A percentile compares a stretch with the other conserved stretches of the same genome.
Evolutionary conservation across 331 rosid species (phyloP).

Genomic region (Cydonia oblonga): DNA sequence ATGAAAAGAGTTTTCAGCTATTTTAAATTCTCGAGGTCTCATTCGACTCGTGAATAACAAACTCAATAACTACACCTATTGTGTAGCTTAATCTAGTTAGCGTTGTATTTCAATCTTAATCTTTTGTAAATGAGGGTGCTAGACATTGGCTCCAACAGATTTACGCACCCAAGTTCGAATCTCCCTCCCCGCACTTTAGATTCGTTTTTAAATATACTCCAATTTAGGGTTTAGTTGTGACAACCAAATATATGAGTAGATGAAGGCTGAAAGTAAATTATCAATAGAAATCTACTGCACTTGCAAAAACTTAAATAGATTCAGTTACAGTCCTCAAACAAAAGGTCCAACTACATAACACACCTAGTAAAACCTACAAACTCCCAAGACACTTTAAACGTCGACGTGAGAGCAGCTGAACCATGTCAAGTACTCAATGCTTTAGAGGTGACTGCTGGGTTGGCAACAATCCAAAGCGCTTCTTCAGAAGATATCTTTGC

Average conservation of each 20-base stretch:
- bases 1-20: too few relatives aligned
- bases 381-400: not conserved
- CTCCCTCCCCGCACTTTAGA: too few relatives aligned
- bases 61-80: too few relatives aligned
- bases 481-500: slow-evolving; percentile 74
- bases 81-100: too few relatives aligned
- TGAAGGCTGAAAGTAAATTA: not conserved
- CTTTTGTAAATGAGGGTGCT: too few relatives aligned
- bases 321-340: not conserved
- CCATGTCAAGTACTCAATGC: slow-evolving; percentile 22
- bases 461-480: slow-evolving; percentile 83
- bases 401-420: not conserved
- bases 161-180: too few relatives aligned
- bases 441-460: slow-evolving; percentile 71
- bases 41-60: too few relatives aligned
- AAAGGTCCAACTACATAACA: not conserved
- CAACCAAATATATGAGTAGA: not conserved
- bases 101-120: too few relatives aligned
- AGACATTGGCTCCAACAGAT: too few relatives aligned
- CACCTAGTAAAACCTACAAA: not conserved
- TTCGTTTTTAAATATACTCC: too few relatives aligned
- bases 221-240: too few relatives aligned
- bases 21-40: too few relatives aligned
- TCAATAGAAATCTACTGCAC: not conserved
- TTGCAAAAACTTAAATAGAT: not conserved